Evolutionary conservation across 768 basidiomycete genomes (phyloP).

Genomic region (Myochromella boudieri): DNA sequence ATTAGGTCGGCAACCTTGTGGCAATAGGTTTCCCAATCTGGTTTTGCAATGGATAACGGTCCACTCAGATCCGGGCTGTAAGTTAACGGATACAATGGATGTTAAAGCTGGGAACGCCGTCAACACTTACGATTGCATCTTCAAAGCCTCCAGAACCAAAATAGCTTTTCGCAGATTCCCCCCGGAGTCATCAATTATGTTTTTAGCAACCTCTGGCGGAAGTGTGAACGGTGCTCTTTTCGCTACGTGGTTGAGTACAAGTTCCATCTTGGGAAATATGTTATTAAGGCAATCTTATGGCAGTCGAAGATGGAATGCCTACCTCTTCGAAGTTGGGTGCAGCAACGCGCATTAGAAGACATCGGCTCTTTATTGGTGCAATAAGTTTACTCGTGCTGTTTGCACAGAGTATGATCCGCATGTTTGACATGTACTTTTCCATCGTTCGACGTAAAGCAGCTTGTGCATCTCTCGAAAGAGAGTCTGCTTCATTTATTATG

Average conservation of each 20-base stretch:
- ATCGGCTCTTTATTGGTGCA: conserved; percentile 94
- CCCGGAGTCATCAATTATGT: conserved; percentile 77
- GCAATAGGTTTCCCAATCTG: conserved; percentile 99
- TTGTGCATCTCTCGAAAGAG: conserved; percentile 93
- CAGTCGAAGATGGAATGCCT: neutral
- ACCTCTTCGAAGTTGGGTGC: conserved; percentile 84
- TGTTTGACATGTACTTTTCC: conserved; percentile 99
- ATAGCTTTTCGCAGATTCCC: conserved; percentile 96
- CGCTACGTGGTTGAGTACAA: conserved; percentile 77
- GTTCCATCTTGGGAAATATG: conserved; percentile 68
- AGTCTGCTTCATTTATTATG: conserved; percentile 96
- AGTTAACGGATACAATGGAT: conserved; percentile 2
- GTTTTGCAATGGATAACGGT: conserved; percentile 82
- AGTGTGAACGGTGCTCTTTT: conserved; percentile 77
- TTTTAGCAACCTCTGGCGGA: conserved; percentile 71
- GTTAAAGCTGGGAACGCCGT: neutral
- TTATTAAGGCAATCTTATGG: neutral
- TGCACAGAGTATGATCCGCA: conserved; percentile 95
- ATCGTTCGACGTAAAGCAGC: conserved; percentile 95
- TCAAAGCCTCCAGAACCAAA: conserved; percentile 91
- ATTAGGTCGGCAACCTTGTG: conserved; percentile 90
- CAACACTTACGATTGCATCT: conserved; percentile 95
- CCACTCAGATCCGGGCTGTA: conserved; percentile 80
- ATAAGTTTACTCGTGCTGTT: conserved; percentile 95
- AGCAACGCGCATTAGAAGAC: conserved; percentile 90